Evolutionary conservation across 2,329 filamentous ascomycete species (phyloP).

Genomic region (Blastomyces percursus): DNA sequence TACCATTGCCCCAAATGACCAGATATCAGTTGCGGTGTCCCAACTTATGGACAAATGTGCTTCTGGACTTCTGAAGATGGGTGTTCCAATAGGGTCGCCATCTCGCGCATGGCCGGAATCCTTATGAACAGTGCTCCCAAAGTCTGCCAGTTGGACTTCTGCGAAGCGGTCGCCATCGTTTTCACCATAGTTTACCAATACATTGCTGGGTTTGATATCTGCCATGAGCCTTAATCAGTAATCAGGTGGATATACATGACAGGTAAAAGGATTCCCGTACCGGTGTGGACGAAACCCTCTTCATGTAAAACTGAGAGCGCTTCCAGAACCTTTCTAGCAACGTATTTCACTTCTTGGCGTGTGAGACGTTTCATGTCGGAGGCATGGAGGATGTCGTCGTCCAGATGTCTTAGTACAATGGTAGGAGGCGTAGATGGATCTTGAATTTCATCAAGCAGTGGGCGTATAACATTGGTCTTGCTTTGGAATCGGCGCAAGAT

Average conservation of each 20-base stretch:
- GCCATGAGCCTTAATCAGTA: neutral
- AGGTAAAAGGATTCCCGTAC: slow-evolving; percentile 2
- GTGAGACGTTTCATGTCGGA: slow-evolving; percentile 11
- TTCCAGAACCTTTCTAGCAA: slow-evolving; percentile 14
- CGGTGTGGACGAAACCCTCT: slow-evolving; percentile 16
- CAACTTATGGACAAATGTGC: slow-evolving; percentile 14
- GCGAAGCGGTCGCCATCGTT: slow-evolving; percentile 9
- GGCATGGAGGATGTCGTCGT: slow-evolving; percentile 12
- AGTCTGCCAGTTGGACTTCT: slow-evolving; percentile 16
- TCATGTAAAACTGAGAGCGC: slow-evolving; percentile 13
- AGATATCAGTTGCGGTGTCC: slow-evolving; percentile 14
- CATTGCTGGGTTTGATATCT: slow-evolving; percentile 17
- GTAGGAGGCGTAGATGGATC: slow-evolving; percentile 7
- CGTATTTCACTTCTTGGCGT: slow-evolving; percentile 13
- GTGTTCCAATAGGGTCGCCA: slow-evolving; percentile 13
- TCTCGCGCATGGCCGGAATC: slow-evolving; percentile 11
- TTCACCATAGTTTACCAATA: slow-evolving; percentile 16
- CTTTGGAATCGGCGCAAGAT: slow-evolving; percentile 12
- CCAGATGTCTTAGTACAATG: slow-evolving; percentile 16
- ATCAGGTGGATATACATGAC: too few species aligned
- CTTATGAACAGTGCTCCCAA: slow-evolving; percentile 13
- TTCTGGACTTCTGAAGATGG: slow-evolving; percentile 16
- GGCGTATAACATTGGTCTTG: slow-evolving; percentile 8
- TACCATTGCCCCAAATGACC: slow-evolving; percentile 15
- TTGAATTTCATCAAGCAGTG: slow-evolving; percentile 15